Conservation (phyloP, 164 flowering plant species). For the Stephania japonica region DNA sequence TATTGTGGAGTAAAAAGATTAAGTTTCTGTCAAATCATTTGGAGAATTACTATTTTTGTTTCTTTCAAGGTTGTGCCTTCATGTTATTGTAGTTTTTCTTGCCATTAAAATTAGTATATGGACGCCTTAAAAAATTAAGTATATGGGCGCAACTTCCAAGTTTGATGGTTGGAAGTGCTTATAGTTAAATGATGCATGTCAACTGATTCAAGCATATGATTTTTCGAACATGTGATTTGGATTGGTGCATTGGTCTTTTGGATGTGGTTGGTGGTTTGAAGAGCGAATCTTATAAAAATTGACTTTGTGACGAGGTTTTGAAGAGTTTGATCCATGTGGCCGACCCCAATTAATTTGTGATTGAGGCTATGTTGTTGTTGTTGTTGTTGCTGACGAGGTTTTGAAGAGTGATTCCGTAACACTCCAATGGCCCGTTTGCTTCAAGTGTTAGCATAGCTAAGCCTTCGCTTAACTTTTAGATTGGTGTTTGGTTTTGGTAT, state of each 20-base stretch:
- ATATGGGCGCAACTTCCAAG: not conserved
- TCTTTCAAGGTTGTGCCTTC: not conserved
- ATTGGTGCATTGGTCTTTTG: not conserved
- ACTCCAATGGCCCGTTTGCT: too few species aligned
- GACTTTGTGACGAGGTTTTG: too few species aligned
- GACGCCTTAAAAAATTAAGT: not conserved
- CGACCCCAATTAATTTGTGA: too few species aligned
- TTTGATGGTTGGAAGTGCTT: not conserved
- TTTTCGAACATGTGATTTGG: not conserved
- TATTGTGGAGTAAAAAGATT: not conserved
- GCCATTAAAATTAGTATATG: not conserved
- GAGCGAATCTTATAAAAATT: not conserved
- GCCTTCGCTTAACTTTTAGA: too few species aligned
- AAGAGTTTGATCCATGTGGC: too few species aligned
- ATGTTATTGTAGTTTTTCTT: not conserved
- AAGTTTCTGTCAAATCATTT: not conserved
- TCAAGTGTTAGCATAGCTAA: too few species aligned
- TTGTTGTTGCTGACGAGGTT: too few species aligned
- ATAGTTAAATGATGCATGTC: not conserved
- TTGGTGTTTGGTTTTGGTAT: too few species aligned
- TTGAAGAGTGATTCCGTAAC: too few species aligned
- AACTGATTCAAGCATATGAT: not conserved
- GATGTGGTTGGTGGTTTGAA: not conserved
- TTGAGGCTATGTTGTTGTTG: too few species aligned
- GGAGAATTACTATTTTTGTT: not conserved